These are phyloP conservation scores for Ustilago tritici DNA, from an alignment of 1,284 basidiomycete species.

Conservation along the genomic window DNA sequence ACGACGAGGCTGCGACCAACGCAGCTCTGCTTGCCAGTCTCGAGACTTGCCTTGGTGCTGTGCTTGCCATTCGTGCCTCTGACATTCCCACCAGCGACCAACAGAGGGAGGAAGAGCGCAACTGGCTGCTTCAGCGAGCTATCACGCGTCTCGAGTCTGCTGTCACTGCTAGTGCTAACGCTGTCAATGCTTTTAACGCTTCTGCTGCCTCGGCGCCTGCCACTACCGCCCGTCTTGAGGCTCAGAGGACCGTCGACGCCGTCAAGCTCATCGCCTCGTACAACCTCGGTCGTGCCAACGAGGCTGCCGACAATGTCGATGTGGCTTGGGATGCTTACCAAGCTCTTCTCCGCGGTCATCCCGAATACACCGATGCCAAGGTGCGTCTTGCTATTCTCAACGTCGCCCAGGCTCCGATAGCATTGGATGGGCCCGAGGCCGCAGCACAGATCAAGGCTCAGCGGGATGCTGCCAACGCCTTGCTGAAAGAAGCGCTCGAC, in stretches of 20 bases:
- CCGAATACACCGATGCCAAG: slow-evolving; percentile 68
- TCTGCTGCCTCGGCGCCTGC: slow-evolving; percentile 31
- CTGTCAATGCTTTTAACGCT: slow-evolving; percentile 31
- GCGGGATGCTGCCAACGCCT: slow-evolving; percentile 54
- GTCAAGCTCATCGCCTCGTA: slow-evolving; percentile 63
- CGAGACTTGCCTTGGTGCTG: slow-evolving; percentile 56
- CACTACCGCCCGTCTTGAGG: slow-evolving; percentile 37
- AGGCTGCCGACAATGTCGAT: slow-evolving; percentile 49
- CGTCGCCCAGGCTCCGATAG: slow-evolving; percentile 35
- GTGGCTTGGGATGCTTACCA: slow-evolving; percentile 63
- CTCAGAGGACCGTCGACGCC: slow-evolving; percentile 46
- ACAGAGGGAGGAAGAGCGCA: slow-evolving; percentile 37
- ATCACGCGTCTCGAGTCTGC: slow-evolving; percentile 51
- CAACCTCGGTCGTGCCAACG: slow-evolving; percentile 66
- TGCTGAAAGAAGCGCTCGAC: slow-evolving; percentile 64
- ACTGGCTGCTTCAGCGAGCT: slow-evolving; percentile 49
- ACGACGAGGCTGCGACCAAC: slow-evolving; percentile 34
- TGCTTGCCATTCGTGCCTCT: slow-evolving; percentile 52
- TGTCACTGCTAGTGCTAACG: slow-evolving; percentile 35
- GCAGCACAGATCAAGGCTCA: slow-evolving; percentile 34
- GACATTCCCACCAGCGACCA: slow-evolving; percentile 41
- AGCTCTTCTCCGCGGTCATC: slow-evolving; percentile 60
- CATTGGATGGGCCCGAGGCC: slow-evolving; percentile 20
- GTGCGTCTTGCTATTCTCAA: slow-evolving; percentile 66
- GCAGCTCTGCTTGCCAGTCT: slow-evolving; percentile 43